Conservation (phyloP, 2,329 filamentous ascomycete genomes). For the Trichoderma sp. region DNA sequence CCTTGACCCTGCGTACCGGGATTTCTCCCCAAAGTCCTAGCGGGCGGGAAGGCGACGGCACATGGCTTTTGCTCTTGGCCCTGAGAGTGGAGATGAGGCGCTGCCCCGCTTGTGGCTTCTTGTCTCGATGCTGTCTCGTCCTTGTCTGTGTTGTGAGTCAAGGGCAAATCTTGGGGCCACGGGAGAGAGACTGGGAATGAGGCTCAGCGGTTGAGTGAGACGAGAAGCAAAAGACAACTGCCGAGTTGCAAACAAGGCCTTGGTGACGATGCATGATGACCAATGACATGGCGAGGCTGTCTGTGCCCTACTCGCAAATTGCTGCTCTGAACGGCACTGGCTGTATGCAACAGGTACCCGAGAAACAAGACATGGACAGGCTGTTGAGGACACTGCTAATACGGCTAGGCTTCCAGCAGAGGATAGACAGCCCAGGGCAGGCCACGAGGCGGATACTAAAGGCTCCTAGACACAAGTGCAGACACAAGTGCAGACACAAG, state of each 20-base stretch:
- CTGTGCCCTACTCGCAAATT: neutral
- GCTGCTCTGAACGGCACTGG: neutral
- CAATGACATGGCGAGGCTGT: neutral
- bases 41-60: slow-evolving; percentile 25
- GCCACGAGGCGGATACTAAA: neutral
- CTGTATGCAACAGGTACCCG: neutral
- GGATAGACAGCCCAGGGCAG: neutral
- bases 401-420: neutral
- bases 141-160: neutral
- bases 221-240: neutral
- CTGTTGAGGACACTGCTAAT: neutral
- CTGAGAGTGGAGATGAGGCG: slow-evolving; percentile 18
- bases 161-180: neutral
- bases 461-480: neutral
- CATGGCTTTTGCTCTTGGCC: slow-evolving; percentile 15
- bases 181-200: neutral
- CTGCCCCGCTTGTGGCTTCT: neutral
- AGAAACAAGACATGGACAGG: neutral
- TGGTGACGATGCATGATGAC: neutral
- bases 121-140: neutral
- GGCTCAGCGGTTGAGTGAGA: neutral
- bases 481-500: too few species aligned
- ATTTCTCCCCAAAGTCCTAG: slow-evolving; percentile 6
- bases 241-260: neutral
- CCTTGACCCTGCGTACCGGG: neutral